Base-by-base conservation (phyloP, 805 yeast genomes). In the Candida ascalaphidarum region DNA sequence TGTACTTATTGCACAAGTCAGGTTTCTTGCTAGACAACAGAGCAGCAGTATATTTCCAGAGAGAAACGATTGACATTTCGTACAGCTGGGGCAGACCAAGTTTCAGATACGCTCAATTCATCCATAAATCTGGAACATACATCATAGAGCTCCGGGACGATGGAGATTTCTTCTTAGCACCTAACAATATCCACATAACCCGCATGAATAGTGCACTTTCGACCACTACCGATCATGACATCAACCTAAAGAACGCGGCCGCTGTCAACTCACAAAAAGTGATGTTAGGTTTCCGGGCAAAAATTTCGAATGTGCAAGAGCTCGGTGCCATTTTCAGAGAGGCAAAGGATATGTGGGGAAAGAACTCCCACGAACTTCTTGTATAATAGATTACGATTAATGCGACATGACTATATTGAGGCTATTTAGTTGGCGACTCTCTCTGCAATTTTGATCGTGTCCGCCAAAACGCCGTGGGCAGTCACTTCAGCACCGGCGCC, bases 61-160 rank as follows among this genome's bases (percentile, higher is more conserved):
- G 65, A 27, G 68, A 62, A 23, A 48, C 58, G 24, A 72, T 82
- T 41, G 86, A 83, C 25, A 77, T 88, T 13, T 48, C 64, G 11
- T 89, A 86, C 51, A 81, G 95, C 12, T 89, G 97, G 97, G 97
- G 97, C 2, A 71, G 66, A 32, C 94, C 95, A 2, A 63, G 61
- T 19, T 86, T 82, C 59, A 74, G 77, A 44, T 81, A 73, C 51
- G 85, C 84, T 1, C 98, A 92, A 52, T 94, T 81, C 47, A 79
- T 92, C 28, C 98, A 92, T 50, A 69, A 65, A 33, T 75, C 94
- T 1, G 99, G 99, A 2, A 77, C 83, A 1, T 84, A 88, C 43
- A 74, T 92, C 30, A 94, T 92, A 2, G 96, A 89, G 52, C 63
- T 89, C 18, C 63, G 88, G 39, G 83, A 75, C 22, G 77, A 74